Percentiles rank a stretch among this genome's conserved stretches.
These are phyloP conservation scores for Starmerella vitae DNA, from an alignment of 805 yeast species.

Conservation along the genomic window DNA sequence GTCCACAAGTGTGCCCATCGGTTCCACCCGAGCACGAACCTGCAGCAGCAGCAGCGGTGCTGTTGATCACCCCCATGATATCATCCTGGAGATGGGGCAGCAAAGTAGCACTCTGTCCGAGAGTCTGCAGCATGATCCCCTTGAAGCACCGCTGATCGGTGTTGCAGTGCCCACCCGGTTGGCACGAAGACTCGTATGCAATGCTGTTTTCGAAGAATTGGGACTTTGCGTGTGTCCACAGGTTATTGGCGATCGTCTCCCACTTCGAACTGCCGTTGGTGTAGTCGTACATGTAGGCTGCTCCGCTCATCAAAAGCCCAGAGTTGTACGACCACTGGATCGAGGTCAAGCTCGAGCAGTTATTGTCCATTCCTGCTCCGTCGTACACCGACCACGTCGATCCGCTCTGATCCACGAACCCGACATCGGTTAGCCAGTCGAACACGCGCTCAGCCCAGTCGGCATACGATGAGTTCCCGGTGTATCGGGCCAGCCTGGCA, in stretches of 20 bases:
- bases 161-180: slow-evolving; percentile 40
- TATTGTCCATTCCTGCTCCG: slow-evolving; percentile 42
- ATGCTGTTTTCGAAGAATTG: slow-evolving; percentile 40
- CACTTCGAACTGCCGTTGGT: slow-evolving; percentile 44
- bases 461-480: slow-evolving; percentile 55
- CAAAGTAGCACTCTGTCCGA: slow-evolving; percentile 49
- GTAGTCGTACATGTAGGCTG: slow-evolving; percentile 53
- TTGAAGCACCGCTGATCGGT: slow-evolving; percentile 65
- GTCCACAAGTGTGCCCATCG: slow-evolving; percentile 74
- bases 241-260: slow-evolving; percentile 39
- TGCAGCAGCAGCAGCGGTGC: slow-evolving; percentile 60
- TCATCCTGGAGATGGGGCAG: slow-evolving; percentile 40
- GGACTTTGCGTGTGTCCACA: slow-evolving; percentile 34
- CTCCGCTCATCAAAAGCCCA: slow-evolving; percentile 54
- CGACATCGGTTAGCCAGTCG: slow-evolving; percentile 52
- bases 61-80: slow-evolving; percentile 35
- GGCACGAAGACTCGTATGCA: slow-evolving; percentile 65
- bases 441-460: slow-evolving; percentile 61
- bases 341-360: slow-evolving; percentile 38
- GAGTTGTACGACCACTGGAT: slow-evolving; percentile 66
- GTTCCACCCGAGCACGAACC: slow-evolving; percentile 64
- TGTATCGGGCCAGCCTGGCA: slow-evolving; percentile 71
- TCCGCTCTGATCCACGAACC: slow-evolving; percentile 29
- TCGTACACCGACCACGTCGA: slow-evolving; percentile 42
- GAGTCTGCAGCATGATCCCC: slow-evolving; percentile 52